Evolutionary conservation across 805 yeast species (phyloP), one percentile per base, ranked within the genome.

Genomic region (Yarrowia phangngaensis): DNA sequence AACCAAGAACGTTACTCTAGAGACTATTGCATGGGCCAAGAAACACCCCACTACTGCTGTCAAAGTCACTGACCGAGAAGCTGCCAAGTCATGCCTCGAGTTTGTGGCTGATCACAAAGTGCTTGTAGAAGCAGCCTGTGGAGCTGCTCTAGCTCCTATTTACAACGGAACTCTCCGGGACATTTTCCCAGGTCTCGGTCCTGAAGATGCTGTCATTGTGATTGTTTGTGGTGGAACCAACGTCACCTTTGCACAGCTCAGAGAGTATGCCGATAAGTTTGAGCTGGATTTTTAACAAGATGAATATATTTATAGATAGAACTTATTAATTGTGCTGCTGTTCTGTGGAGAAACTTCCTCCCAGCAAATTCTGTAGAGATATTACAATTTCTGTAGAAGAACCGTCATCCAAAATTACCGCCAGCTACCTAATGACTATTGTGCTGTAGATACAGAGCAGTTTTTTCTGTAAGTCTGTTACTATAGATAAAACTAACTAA

Each of bases 61-160:
- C 2, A 66, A 72, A 9, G 70, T 76, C 2, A 66, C 72, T 19
- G 89, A 82, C 56, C 52, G 65, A 3, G 79, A 79, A 29, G 80
- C 84, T 0, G 70, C 80, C 0, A 61, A 62, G 12, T 76, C 82
- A 0, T 71, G 80, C 41, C 57, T 77, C 19, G 66, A 62, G 32
- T 78, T 72, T 56, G 74, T 78, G 6, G 58, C 68, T 3, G 78
- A 76, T 51, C 76, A 69, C 53, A 73, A 74, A 50, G 65, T 68
- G 35, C 63, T 77, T 17, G 75, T 79, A 0, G 87, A 82, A 60
- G 86, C 86, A 0, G 87, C 87, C 1, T 82, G 87, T 61, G 86
- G 86, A 3, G 84, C 84, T 2, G 76, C 85, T 0, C 60, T 82
- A 20, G 72, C 80, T 16, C 69, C 78, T 6, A 49, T 67, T 24